Evolutionary conservation across 192 early-diverging fungal species (phyloP), one percentile per base, ranked within the genome.

Genomic region (Radiomyces spectabilis): DNA sequence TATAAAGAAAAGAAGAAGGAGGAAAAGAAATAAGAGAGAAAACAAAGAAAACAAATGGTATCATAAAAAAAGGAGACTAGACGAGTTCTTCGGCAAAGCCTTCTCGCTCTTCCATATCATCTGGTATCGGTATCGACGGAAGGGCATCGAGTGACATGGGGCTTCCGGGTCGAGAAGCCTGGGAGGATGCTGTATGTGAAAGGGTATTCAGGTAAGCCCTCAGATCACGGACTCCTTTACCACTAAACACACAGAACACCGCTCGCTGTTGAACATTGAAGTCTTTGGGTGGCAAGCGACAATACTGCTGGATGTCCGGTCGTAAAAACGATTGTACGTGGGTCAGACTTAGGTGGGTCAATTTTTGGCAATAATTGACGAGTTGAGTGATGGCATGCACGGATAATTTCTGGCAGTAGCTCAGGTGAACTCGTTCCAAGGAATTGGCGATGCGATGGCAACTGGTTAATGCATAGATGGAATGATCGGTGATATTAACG

Each of bases 221-320:
- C 24, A 81, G 49, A 5, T 82, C 77, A 39, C 69, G 48, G 4
- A 82, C 79, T 13, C 79, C 79, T 52, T 72, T 73, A 0, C 79
- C 79, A 41, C 72, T 75, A 49, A 74, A 82, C 1, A 82, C 79
- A 65, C 79, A 82, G 63, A 82, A 82, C 1, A 74, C 66, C 13
- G 70, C 64, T 10, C 72, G 65, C 46, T 82, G 79, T 53, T 79
- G 74, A 6, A 42, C 56, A 32, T 64, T 77, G 41, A 79, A 82
- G 29, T 76, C 75, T 34, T 69, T 76, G 22, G 79, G 79, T 2
- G 79, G 69, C 5, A 58, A 34, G 10, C 79, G 47, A 53, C 79
- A 75, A 57, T 75, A 82, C 12, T 56, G 59, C 58, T 79, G 74
- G 24, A 79, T 57, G 26, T 65, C 63, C 12, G 61, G 53, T 24